A percentile compares a stretch with the other conserved stretches of the same genome.
These are phyloP conservation scores for Cardamine occulta DNA, from an alignment of 345 rosid species.

Conservation along the genomic window DNA sequence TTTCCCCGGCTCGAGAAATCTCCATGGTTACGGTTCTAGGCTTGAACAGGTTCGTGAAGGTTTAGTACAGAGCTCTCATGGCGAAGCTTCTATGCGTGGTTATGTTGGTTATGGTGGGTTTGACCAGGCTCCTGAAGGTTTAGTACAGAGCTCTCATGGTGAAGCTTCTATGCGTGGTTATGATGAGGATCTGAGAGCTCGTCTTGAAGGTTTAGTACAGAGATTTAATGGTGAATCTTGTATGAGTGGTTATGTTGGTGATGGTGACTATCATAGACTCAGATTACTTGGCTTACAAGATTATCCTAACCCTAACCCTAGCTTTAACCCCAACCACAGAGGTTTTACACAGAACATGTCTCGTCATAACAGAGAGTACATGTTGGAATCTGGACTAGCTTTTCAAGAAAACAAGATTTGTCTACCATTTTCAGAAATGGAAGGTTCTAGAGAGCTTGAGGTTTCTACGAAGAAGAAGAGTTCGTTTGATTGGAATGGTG, in stretches of 20 bases:
- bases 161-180: constrained; percentile 5
- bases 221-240: constrained; percentile 31
- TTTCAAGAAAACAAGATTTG: constrained; percentile 30
- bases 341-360: neutral
- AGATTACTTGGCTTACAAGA: constrained; percentile 41
- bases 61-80: neutral
- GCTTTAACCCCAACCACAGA: constrained; percentile 27
- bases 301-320: constrained; percentile 36
- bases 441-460: constrained; percentile 35
- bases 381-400: no score
- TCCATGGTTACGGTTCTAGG: constrained; percentile 32
- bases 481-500: neutral
- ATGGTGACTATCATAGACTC: constrained; percentile 30
- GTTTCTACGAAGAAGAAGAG: constrained; percentile 20
- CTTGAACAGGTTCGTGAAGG: neutral
- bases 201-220: constrained; percentile 31
- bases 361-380: constrained; percentile 34
- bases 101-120: neutral
- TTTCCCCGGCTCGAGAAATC: constrained; percentile 40
- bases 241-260: neutral
- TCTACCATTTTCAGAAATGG: constrained; percentile 37
- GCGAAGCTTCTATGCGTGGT: neutral
- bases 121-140: neutral
- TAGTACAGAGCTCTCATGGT: neutral
- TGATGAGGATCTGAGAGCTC: constrained; percentile 27